phyloP scores from a whole-genome alignment of 2,329 filamentous ascomycete species.

The Penicillium verrucosum region DNA sequence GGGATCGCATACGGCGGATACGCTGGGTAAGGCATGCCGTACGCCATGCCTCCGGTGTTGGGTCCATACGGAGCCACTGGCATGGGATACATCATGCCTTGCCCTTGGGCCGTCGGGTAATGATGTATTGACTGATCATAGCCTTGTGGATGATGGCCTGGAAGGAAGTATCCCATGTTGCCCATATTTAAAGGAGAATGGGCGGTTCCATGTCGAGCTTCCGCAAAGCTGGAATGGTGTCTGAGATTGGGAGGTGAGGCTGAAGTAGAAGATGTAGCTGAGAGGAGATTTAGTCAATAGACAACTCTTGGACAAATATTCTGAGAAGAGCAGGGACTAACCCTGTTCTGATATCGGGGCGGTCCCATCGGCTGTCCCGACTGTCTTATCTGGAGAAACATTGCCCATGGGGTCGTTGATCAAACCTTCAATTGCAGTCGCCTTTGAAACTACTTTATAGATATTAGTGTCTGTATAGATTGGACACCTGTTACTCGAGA shows the following conservation, averaged over 20 bases:
- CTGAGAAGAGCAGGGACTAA: slow-evolving; percentile 7
- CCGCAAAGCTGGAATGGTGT: slow-evolving; percentile 19
- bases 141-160: slow-evolving; percentile 22
- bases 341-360: slow-evolving; percentile 10
- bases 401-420: too few species aligned
- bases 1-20: slow-evolving; percentile 31
- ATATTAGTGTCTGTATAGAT: neutral
- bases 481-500: neutral
- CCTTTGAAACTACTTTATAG: neutral
- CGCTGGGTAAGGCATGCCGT: slow-evolving; percentile 25
- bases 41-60: slow-evolving; percentile 20
- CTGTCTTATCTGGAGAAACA: slow-evolving; percentile 24
- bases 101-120: slow-evolving; percentile 23
- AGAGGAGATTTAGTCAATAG: neutral
- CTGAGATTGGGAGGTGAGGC: slow-evolving; percentile 20
- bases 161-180: slow-evolving; percentile 30
- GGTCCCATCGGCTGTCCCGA: slow-evolving; percentile 12
- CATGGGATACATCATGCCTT: slow-evolving; percentile 32
- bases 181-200: slow-evolving; percentile 28
- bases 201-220: slow-evolving; percentile 20
- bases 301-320: too few species aligned
- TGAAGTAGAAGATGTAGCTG: slow-evolving; percentile 9
- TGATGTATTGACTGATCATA: slow-evolving; percentile 28
- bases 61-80: slow-evolving; percentile 27
- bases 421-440: neutral